phyloP scores from a whole-genome alignment of 2,329 filamentous ascomycete species.

The Calycina marina region DNA sequence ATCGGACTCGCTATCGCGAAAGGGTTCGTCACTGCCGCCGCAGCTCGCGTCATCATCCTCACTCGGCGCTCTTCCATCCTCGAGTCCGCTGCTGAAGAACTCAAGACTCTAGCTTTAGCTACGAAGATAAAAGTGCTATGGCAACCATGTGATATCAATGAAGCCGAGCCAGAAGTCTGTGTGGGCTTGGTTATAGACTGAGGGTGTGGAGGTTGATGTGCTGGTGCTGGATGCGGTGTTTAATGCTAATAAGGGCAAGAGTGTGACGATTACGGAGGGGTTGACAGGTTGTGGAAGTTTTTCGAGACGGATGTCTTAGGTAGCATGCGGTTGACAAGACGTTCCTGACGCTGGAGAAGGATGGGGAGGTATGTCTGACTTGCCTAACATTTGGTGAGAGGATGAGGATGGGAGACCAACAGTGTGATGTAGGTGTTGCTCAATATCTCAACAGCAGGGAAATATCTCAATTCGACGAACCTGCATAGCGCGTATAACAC shows the following conservation, averaged over 20 bases:
- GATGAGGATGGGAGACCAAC: background rate
- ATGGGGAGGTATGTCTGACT: background rate
- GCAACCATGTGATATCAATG: background rate
- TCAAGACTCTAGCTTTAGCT: background rate
- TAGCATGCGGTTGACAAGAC: background rate
- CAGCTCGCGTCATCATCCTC: conserved; percentile 17
- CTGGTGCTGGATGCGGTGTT: background rate
- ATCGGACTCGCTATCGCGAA: conserved; percentile 11
- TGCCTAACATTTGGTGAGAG: background rate
- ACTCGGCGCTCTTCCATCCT: conserved; percentile 9
- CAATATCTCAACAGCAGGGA: background rate
- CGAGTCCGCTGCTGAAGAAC: background rate
- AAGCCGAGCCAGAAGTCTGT: background rate
- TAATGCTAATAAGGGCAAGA: background rate
- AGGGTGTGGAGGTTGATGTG: background rate
- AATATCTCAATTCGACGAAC: background rate
- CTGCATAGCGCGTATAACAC: background rate
- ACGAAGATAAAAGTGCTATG: background rate
- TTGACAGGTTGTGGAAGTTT: background rate
- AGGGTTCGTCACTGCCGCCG: conserved; percentile 11
- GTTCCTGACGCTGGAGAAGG: background rate
- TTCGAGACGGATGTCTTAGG: background rate
- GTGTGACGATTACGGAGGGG: background rate
- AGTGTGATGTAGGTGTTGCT: background rate
- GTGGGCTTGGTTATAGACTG: background rate